These are phyloP conservation scores for Penicillium longicatenatum DNA, from an alignment of 495 filamentous ascomycete species.

Conservation along the genomic window DNA sequence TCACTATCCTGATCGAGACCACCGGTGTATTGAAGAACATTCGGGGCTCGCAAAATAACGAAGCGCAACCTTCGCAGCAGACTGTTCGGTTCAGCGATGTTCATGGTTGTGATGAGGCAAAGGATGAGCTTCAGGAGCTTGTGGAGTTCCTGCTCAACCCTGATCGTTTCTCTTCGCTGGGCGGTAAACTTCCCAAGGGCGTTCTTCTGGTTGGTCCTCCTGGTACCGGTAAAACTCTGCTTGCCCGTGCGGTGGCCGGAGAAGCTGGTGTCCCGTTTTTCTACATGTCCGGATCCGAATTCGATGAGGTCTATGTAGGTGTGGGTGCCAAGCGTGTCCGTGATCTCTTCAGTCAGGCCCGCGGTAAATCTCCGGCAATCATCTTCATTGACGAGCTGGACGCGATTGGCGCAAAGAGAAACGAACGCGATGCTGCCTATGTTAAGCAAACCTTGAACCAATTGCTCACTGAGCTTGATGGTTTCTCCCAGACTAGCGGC, in stretches of 20 bases:
- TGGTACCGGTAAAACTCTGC: constrained; percentile 96
- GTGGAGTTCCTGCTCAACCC: constrained; percentile 95
- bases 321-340: constrained; percentile 97
- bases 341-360: constrained; percentile 88
- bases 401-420: constrained; percentile 91
- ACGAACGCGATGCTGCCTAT: constrained; percentile 92
- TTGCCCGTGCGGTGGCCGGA: constrained; percentile 93
- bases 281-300: constrained; percentile 99
- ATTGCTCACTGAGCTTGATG: constrained; percentile 95
- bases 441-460: constrained; percentile 97
- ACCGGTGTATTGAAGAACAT: constrained; percentile 78
- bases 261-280: constrained; percentile 98
- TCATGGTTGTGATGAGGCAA: constrained; percentile 96
- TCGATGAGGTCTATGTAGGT: constrained; percentile 97
- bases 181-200: constrained; percentile 95
- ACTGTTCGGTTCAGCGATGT: constrained; percentile 91
- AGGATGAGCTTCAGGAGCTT: constrained; percentile 95
- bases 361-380: constrained; percentile 88
- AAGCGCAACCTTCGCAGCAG: constrained; percentile 88
- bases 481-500: constrained; percentile 89
- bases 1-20: constrained; percentile 79
- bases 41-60: constrained; percentile 65
- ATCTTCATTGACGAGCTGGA: constrained; percentile 98
- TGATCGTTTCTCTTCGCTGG: constrained; percentile 84
- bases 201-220: constrained; percentile 93